Evolutionary conservation across 2,329 filamentous ascomycete species (phyloP).

Genomic region (Hyphodiscus sp.): DNA sequence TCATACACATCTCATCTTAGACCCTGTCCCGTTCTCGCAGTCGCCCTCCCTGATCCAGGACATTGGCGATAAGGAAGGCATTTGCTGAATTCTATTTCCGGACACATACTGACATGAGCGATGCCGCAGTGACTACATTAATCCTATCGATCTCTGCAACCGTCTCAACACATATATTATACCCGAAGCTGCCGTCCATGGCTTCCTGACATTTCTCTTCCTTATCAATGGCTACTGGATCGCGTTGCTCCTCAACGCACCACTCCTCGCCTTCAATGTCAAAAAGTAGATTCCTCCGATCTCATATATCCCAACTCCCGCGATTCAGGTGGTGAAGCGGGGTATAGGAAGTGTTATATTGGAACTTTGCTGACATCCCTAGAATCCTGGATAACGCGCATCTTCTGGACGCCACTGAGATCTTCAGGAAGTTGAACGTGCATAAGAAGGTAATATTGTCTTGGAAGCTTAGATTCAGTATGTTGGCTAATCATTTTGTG

Average conservation of each 20-base stretch:
- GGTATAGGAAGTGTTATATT: neutral
- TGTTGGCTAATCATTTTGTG: neutral
- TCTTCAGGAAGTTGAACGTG: constrained; percentile 97
- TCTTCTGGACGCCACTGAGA: constrained; percentile 94
- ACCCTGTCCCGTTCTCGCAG: neutral
- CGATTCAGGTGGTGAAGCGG: neutral
- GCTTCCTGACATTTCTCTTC: constrained; percentile 90
- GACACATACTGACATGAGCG: constrained; percentile 25
- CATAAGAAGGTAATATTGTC: constrained; percentile 78
- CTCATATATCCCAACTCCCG: neutral
- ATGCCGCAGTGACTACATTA: constrained; percentile 85
- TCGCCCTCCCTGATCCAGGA: neutral
- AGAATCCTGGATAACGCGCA: constrained; percentile 98
- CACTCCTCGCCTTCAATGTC: constrained; percentile 84
- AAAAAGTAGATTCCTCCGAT: constrained; percentile 73
- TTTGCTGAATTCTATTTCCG: neutral
- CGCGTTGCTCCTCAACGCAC: constrained; percentile 84
- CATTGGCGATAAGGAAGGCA: constrained; percentile 2
- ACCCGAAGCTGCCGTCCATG: constrained; percentile 95
- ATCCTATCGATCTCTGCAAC: constrained; percentile 99
- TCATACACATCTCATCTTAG: neutral
- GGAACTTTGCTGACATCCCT: constrained; percentile 30
- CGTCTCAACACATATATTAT: constrained; percentile 99
- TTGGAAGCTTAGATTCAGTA: constrained; percentile 6
- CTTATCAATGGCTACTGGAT: constrained; percentile 99